Base-by-base conservation (phyloP, 2,329 filamentous ascomycete genomes). In the Neonectria ditissima region DNA sequence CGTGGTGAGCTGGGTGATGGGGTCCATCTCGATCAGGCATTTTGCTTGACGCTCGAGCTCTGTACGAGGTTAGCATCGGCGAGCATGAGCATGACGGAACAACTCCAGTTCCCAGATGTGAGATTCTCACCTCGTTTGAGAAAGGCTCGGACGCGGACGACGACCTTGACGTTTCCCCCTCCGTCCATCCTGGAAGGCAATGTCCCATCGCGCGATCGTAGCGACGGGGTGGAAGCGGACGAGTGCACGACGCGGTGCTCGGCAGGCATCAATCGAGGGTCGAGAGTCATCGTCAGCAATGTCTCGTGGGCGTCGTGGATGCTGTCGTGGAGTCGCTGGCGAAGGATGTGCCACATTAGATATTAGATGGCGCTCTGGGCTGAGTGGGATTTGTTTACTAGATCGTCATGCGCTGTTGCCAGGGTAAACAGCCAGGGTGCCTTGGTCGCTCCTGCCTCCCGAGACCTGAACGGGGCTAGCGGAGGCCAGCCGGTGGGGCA, bases 11-110 rank as follows among this genome's bases (percentile, higher is more conserved):
- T 99, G 93, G 2, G 91, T 94, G 34, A 87, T 81, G 22, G 95
- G 94, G 76, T 97, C 90, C 96, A 99, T 99, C 66, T 89, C 86
- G 69, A 99, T 91, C 45, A 99, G 86, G 77, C 96, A 98, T 83
- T 91, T 85, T 65, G 94, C 91, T 59, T 89, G 87, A 74, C 92
- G 89, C 58, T 97, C 88, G 73, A 91, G 86, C 78, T 99, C 96
- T 98, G 75, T 44, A 32, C 1, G 20, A 7, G 6, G 34, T 32
- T 5, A 37, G 16, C 1, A 53, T 58, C 34, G 57, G 39, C 51
- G 3, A 48, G 2, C 11, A 48, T 5, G 14, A 20, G 34, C 13
- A 7, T 2, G 20, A 20, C 22, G 10, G 22, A 55, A 26, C 24
- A 26, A 26, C 24, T 26, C 6, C 24, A 26, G 24, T 26, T 26